These are phyloP conservation scores for Aegilops tauschii DNA, from an alignment of 176 grass and related monocot species.

Conservation along the genomic window DNA sequence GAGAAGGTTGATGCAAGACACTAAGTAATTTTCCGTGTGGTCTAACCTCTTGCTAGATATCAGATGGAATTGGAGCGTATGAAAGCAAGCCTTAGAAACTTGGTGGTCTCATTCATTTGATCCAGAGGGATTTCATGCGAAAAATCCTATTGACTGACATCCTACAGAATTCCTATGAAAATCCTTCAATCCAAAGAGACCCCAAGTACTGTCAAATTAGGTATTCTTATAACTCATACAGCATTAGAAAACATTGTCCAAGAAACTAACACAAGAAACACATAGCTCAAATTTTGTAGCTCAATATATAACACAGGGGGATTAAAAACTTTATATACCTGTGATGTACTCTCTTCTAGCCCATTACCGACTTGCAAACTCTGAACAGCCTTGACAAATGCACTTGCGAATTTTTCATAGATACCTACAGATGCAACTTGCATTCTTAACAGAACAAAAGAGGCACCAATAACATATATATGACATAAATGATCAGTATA, in stretches of 20 bases:
- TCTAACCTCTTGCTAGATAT: neutral
- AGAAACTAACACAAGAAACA: neutral
- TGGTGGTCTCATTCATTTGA: neutral
- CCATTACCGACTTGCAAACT: slow-evolving; percentile 91
- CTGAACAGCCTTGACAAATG: slow-evolving; percentile 90
- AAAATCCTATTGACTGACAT: neutral
- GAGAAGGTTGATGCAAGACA: neutral
- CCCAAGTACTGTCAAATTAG: neutral
- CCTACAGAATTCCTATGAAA: neutral
- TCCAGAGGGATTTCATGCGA: neutral
- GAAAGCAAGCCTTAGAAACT: neutral
- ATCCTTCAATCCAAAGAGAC: neutral
- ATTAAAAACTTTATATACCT: slow-evolving; percentile 48
- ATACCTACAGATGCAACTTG: slow-evolving; percentile 55
- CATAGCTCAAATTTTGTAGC: slow-evolving; percentile 1
- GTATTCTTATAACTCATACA: slow-evolving; percentile 23
- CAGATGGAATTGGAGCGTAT: too few species aligned
- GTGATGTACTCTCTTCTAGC: slow-evolving; percentile 64
- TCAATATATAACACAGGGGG: neutral
- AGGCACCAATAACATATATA: slow-evolving; percentile 14
- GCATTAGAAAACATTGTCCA: neutral
- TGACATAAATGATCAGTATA: slow-evolving; percentile 27
- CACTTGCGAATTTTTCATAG: slow-evolving; percentile 90
- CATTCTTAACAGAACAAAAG: slow-evolving; percentile 22
- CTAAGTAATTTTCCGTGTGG: neutral